A percentile compares a stretch with the other conserved stretches of the same genome.
Conservation (phyloP, 495 filamentous ascomycete species). For the Ascodesmis nigricans region DNA sequence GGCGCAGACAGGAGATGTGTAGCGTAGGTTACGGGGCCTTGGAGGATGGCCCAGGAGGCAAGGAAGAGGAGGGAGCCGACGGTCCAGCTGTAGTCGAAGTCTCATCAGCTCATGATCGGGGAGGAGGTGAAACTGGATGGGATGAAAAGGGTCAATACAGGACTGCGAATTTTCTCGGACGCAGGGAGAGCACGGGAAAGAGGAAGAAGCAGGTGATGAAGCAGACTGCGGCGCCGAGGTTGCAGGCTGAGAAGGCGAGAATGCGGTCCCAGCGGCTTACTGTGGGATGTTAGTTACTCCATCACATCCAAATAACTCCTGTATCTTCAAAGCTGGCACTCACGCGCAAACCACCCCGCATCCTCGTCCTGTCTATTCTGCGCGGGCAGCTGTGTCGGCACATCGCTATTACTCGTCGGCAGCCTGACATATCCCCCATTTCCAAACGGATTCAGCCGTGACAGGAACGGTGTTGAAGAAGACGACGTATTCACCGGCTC, state of each 20-base stretch:
- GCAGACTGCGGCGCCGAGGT: slow-evolving; percentile 69
- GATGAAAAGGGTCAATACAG: slow-evolving; percentile 45
- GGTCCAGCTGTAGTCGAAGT: slow-evolving; percentile 83
- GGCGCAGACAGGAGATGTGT: slow-evolving; percentile 68
- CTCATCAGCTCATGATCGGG: slow-evolving; percentile 5
- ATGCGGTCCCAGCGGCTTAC: slow-evolving; percentile 95
- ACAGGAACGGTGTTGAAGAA: slow-evolving; percentile 50
- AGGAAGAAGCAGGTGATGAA: slow-evolving; percentile 83
- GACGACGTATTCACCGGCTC: slow-evolving; percentile 54
- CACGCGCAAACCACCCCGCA: slow-evolving; percentile 85
- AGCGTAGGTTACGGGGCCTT: slow-evolving; percentile 64
- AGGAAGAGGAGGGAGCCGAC: slow-evolving; percentile 80
- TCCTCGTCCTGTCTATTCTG: slow-evolving; percentile 76
- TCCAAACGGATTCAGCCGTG: slow-evolving; percentile 73
- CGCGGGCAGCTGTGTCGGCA: slow-evolving; percentile 73
- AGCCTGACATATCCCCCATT: slow-evolving; percentile 76
- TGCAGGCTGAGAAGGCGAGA: slow-evolving; percentile 78
- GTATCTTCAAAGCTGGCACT: slow-evolving; percentile 31
- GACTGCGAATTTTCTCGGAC: slow-evolving; percentile 83
- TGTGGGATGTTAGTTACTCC: slow-evolving; percentile 30
- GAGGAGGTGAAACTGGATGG: slow-evolving; percentile 12
- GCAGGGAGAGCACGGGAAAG: slow-evolving; percentile 54
- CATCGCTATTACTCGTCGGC: slow-evolving; percentile 51
- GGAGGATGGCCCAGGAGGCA: slow-evolving; percentile 78
- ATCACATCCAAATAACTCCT: slow-evolving; percentile 20